Base-by-base conservation (phyloP, 176 grass and related monocot genomes). In the Phoenix dactylifera region DNA sequence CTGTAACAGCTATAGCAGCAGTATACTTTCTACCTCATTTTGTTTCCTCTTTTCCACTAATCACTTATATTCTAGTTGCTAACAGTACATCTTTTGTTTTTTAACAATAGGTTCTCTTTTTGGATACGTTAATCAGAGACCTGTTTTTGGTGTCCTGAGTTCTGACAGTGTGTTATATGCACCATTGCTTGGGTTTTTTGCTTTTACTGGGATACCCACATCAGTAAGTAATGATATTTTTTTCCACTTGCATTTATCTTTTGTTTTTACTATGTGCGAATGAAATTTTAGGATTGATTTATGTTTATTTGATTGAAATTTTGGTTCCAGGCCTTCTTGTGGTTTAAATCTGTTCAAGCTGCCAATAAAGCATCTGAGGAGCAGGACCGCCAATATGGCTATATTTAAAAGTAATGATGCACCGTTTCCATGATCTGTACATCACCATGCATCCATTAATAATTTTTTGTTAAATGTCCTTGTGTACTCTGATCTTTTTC, bases 141-240 rank as follows among this genome's bases (percentile, higher is more conserved):
- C 92, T 58, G 81, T 97, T 50, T 97, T 97, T 78, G 92, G 92
- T 17, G 22, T 91, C 20, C 18, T 97, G 53, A 74, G 70, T 61
- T 39, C 87, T 49, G 92, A 97, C 72, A 97, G 83, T 72, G 68
- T 78, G 4, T 81, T 97, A 15, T 97, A 97, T 55, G 81, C 78
- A 22, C 92, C 87, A 15, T 57, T 97, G 62, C 87, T 97, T 4
- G 92, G 92, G 9, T 97, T 97, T 80, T 97, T 97, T 70, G 87
- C 72, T 71, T 85, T 91, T 65, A 85, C 87, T 66, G 92, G 87
- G 20, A 82, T 97, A 64, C 83, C 87, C 1, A 83, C 78, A 24
- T 90, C 92, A 63, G 92, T 96, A 78, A 80, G 83, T 66, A 64
- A 0, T 62, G n/a, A 9, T 24, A 50, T 5, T 32, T 28, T 28